Percentiles rank a stretch among this genome's conserved stretches.
phyloP scores from a whole-genome alignment of 1,284 basidiomycete species.

The Rhodotorula sp. region DNA sequence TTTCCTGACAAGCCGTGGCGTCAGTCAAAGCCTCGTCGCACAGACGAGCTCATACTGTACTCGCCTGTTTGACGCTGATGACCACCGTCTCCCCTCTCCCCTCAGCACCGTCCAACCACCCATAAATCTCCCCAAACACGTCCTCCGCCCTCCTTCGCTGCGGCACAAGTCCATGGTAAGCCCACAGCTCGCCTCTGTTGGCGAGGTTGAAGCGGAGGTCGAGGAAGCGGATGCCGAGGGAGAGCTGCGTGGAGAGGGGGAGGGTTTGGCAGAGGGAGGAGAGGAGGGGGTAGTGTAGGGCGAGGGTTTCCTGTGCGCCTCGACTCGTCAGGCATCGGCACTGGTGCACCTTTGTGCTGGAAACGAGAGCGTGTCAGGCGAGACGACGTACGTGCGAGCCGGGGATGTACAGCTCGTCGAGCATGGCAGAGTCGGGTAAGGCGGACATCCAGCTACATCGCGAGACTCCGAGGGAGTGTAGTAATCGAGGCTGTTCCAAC shows the following conservation, averaged over 20 bases:
- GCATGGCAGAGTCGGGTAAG: constrained; percentile 2
- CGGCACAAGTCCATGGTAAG: constrained; percentile 22
- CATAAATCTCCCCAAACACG: constrained; percentile 15
- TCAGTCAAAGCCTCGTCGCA: neutral
- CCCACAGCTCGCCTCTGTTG: constrained; percentile 1
- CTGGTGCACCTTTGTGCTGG: too few species aligned
- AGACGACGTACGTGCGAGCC: constrained; percentile 17
- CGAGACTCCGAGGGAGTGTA: neutral
- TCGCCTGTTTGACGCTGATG: constrained; percentile 23
- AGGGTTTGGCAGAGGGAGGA: constrained; percentile 22
- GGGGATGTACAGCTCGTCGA: constrained; percentile 21
- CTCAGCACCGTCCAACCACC: constrained; percentile 3
- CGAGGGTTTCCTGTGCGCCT: constrained; percentile 16
- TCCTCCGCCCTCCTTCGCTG: constrained; percentile 6
- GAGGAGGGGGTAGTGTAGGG: constrained; percentile 17
- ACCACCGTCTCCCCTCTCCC: constrained; percentile 16
- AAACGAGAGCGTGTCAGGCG: too few species aligned
- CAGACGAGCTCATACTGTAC: neutral
- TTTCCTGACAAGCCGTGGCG: constrained; percentile 5
- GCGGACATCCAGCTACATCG: constrained; percentile 9
- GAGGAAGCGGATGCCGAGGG: constrained; percentile 19
- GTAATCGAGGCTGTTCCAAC: too few species aligned
- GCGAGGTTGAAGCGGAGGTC: constrained; percentile 22
- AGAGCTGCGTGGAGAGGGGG: constrained; percentile 8
- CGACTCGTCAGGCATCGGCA: neutral